Evolutionary conservation across 73 alveolate genomes (phyloP).

Genomic region (Paramecium primaurelia): DNA sequence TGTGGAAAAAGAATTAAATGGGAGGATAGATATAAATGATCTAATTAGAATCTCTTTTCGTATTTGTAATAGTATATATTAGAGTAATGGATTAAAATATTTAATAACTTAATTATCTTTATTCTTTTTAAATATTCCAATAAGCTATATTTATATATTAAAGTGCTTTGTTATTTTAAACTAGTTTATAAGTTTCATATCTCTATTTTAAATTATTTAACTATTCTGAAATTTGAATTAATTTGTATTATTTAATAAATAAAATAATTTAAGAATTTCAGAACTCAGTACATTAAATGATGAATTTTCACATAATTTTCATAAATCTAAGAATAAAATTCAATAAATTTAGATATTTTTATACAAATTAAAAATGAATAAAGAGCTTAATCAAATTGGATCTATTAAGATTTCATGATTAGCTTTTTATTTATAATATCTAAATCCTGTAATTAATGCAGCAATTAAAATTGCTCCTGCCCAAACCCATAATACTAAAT

Average conservation of each 20-base stretch:
- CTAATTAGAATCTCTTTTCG: background rate
- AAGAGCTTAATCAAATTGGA: background rate
- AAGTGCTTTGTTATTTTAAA: too few relatives aligned
- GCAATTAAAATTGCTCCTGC: background rate
- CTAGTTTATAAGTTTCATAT: too few relatives aligned
- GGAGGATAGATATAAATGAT: background rate
- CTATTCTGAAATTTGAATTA: too few relatives aligned
- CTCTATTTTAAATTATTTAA: too few relatives aligned
- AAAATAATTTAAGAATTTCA: background rate
- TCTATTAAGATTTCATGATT: background rate
- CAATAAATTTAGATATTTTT: background rate
- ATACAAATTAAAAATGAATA: background rate
- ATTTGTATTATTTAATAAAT: too few relatives aligned
- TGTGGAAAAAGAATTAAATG: constrained; percentile 23
- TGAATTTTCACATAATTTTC: background rate
- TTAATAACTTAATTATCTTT: background rate
- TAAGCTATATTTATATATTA: too few relatives aligned
- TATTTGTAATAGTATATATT: background rate
- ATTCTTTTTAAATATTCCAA: background rate
- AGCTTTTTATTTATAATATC: background rate
- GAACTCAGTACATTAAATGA: background rate
- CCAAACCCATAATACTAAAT: background rate
- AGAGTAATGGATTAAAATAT: background rate
- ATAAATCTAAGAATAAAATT: background rate
- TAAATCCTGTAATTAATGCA: background rate